These are phyloP conservation scores for Spencermartinsiella ligniputridi DNA, from an alignment of 1,139 yeast species.

Conservation along the genomic window DNA sequence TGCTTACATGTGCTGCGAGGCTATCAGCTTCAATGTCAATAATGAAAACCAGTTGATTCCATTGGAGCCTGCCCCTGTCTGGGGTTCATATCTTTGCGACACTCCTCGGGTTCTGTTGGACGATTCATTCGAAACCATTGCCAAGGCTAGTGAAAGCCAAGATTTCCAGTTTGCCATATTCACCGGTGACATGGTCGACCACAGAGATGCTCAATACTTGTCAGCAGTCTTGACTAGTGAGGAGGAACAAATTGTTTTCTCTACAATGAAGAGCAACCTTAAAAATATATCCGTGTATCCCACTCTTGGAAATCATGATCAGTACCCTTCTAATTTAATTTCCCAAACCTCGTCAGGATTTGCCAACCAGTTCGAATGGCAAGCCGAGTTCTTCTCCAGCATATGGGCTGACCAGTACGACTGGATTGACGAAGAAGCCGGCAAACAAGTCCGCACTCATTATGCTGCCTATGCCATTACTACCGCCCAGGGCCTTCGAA, in stretches of 20 bases:
- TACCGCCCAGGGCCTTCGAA: slow-evolving; percentile 54
- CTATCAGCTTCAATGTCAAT: slow-evolving; percentile 1
- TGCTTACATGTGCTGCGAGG: slow-evolving; percentile 44
- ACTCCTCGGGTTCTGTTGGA: slow-evolving; percentile 53
- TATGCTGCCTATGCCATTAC: slow-evolving; percentile 61
- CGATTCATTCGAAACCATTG: slow-evolving; percentile 40
- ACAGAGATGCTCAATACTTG: slow-evolving; percentile 27
- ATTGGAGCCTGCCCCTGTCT: slow-evolving; percentile 51
- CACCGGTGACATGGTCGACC: slow-evolving; percentile 70
- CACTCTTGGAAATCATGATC: slow-evolving; percentile 68
- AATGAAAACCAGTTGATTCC: slow-evolving; percentile 25
- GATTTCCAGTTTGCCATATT: slow-evolving; percentile 47
- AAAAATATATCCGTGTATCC: slow-evolving; percentile 57
- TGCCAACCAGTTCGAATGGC: slow-evolving; percentile 52
- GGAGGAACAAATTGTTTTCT: slow-evolving; percentile 50
- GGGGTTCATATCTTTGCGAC: slow-evolving; percentile 60
- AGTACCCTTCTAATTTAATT: slow-evolving; percentile 68
- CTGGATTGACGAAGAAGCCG: slow-evolving; percentile 28
- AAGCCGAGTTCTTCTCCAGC: slow-evolving; percentile 55
- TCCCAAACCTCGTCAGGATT: slow-evolving; percentile 51
- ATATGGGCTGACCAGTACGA: slow-evolving; percentile 41
- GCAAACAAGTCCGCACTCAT: slow-evolving; percentile 37
- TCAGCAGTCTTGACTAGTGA: slow-evolving; percentile 41
- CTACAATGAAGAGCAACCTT: slow-evolving; percentile 52
- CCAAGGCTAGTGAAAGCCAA: slow-evolving; percentile 13